Percentiles rank a stretch among this genome's conserved stretches.
phyloP scores from a whole-genome alignment of 768 basidiomycete species.

The Macrolepiota dolichaula region DNA sequence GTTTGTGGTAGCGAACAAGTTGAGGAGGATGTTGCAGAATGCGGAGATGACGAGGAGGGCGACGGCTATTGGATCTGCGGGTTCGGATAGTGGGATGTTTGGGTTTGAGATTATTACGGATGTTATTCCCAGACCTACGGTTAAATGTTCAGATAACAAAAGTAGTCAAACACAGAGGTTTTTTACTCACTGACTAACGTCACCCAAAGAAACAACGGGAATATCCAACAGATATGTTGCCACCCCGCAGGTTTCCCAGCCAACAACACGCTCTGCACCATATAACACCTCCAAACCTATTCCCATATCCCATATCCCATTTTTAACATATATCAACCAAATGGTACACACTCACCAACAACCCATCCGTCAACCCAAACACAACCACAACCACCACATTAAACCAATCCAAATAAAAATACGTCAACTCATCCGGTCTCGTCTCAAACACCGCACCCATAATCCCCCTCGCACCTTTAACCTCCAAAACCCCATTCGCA shows the following conservation, averaged over 20 bases:
- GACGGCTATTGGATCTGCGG: not conserved
- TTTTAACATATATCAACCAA: too few relatives aligned
- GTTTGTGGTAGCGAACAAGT: not conserved
- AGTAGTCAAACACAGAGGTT: too few relatives aligned
- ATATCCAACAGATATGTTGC: not conserved
- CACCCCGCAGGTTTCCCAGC: not conserved
- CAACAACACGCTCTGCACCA: not conserved
- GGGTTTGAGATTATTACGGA: not conserved
- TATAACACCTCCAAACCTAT: constrained; percentile 3
- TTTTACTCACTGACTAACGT: not conserved
- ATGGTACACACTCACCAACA: not conserved
- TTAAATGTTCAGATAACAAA: not conserved
- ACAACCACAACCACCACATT: not conserved
- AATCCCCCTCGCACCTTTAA: not conserved
- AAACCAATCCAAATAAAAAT: not conserved
- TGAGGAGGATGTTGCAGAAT: not conserved
- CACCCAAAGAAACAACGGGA: not conserved
- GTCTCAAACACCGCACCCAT: not conserved
- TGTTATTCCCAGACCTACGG: not conserved
- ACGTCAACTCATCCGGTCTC: not conserved
- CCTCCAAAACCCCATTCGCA: not conserved
- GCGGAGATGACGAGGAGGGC: not conserved
- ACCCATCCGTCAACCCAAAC: not conserved
- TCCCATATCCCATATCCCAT: too few relatives aligned
- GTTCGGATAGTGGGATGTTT: not conserved